Percentiles rank a stretch among this genome's conserved stretches.
phyloP scores from a whole-genome alignment of 441 rosid genomes.

The Capsella rubella region DNA sequence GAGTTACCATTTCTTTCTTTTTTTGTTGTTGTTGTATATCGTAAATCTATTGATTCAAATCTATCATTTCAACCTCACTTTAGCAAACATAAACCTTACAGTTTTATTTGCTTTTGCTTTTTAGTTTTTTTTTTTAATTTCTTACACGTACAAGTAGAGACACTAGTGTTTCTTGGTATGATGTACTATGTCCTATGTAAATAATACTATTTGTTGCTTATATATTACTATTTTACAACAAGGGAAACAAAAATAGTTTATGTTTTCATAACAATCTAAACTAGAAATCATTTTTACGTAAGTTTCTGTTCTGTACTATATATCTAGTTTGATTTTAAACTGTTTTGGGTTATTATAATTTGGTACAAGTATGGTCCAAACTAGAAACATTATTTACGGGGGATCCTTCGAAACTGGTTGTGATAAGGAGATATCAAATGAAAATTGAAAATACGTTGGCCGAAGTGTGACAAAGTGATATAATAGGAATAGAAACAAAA shows the following conservation, averaged over 20 bases:
- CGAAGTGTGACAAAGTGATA: constrained; percentile 33
- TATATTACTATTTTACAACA: not conserved
- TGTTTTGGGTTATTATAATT: not conserved
- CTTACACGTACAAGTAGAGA: not conserved
- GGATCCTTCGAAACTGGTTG: constrained; percentile 18
- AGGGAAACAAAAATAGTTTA: not conserved
- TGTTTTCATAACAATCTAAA: not conserved
- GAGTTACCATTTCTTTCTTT: not conserved
- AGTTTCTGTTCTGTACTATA: constrained; percentile 20
- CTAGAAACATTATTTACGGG: constrained; percentile 34
- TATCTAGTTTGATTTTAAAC: not conserved
- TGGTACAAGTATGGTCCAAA: constrained; percentile 28
- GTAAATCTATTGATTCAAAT: not conserved
- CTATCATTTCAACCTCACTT: not conserved
- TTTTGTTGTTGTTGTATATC: not conserved
- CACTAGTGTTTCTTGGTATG: not conserved
- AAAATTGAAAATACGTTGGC: constrained; percentile 26
- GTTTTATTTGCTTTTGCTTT: not conserved
- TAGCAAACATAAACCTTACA: not conserved
- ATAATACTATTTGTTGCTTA: not conserved
- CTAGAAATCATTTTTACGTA: not conserved
- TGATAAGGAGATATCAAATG: constrained; percentile 21
- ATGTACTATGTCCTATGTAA: not conserved
- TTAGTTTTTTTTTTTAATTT: not conserved
- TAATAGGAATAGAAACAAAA: constrained; percentile 32